Evolutionary conservation across 257 asterid genomes (phyloP).

Genomic region (Solanum tacnaense): DNA sequence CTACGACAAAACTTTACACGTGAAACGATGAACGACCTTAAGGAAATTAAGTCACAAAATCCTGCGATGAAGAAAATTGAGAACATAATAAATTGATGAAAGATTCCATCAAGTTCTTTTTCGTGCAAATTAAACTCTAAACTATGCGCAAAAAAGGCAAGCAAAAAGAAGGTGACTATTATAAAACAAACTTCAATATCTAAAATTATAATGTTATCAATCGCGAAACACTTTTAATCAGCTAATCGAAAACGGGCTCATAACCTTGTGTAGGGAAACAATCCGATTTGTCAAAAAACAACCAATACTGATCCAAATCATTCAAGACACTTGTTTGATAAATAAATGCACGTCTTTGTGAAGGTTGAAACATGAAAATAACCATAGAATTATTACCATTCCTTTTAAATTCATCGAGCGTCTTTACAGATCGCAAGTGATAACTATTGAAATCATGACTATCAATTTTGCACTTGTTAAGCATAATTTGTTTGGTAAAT

Average conservation of each 20-base stretch:
- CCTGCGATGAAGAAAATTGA: neutral
- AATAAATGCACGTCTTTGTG: neutral
- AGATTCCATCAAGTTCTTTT: neutral
- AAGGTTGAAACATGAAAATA: neutral
- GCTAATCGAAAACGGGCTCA: neutral
- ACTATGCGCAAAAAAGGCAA: neutral
- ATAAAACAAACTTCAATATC: neutral
- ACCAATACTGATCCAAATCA: neutral
- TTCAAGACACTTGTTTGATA: neutral
- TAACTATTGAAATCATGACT: neutral
- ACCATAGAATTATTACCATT: neutral
- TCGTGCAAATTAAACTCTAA: neutral
- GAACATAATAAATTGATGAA: neutral
- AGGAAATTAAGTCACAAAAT: neutral
- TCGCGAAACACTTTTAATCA: neutral
- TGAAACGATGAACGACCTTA: neutral
- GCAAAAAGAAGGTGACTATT: neutral
- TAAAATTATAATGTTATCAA: no score
- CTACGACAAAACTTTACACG: neutral
- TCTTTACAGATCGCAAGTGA: neutral
- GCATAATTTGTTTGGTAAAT: neutral
- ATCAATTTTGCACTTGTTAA: neutral
- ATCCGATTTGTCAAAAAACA: neutral
- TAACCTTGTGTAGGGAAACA: neutral
- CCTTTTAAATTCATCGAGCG: neutral